phyloP scores from a whole-genome alignment of 1,284 basidiomycete genomes.

The Lentinula novae-zelandiae region DNA sequence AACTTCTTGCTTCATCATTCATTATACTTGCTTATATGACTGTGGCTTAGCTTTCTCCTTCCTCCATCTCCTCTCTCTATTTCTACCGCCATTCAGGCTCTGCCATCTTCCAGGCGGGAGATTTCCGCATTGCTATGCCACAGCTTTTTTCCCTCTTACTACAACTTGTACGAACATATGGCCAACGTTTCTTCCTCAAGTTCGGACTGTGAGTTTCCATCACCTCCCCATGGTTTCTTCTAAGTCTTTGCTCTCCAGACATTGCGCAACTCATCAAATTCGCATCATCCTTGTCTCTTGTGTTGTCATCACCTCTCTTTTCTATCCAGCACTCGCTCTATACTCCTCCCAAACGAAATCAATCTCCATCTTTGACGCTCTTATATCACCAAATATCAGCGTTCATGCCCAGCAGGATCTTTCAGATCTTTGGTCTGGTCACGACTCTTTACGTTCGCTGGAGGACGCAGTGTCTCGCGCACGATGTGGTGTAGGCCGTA shows the following conservation, averaged over 20 bases:
- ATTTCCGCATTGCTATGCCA: conserved; percentile 24
- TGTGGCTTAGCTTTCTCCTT: neutral
- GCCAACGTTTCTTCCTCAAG: conserved; percentile 56
- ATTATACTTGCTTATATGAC: neutral
- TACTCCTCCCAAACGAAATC: conserved; percentile 72
- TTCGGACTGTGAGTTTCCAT: conserved; percentile 67
- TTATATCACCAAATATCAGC: conserved; percentile 50
- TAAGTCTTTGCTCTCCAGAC: conserved; percentile 37
- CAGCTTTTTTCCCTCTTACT: conserved; percentile 26
- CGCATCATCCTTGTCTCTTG: conserved; percentile 91
- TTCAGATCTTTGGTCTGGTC: conserved; percentile 64
- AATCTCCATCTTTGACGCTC: conserved; percentile 61
- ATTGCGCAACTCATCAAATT: conserved; percentile 88
- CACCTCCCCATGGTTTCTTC: neutral
- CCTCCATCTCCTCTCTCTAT: neutral
- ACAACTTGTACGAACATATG: conserved; percentile 34
- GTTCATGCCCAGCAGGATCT: conserved; percentile 59
- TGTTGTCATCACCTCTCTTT: conserved; percentile 92
- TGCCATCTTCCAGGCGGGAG: neutral
- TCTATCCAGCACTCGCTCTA: conserved; percentile 87
- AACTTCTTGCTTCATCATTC: neutral
- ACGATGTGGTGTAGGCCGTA: conserved; percentile 66
- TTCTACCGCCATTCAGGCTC: neutral
- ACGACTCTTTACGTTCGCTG: conserved; percentile 55
- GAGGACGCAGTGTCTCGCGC: conserved; percentile 72